phyloP scores from a whole-genome alignment of 2,329 filamentous ascomycete genomes.

The Ceratocystis eucalypticola region DNA sequence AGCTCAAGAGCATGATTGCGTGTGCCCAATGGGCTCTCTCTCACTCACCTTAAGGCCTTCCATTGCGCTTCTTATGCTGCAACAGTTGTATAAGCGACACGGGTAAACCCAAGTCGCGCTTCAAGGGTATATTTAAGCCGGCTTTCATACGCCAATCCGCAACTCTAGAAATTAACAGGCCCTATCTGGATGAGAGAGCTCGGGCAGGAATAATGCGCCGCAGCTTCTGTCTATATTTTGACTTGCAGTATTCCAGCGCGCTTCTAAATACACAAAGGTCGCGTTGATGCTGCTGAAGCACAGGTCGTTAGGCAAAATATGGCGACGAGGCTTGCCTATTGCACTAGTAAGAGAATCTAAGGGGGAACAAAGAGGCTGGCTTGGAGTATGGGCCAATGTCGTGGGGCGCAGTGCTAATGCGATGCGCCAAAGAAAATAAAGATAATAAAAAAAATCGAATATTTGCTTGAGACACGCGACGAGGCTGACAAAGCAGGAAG shows the following conservation, averaged over 20 bases:
- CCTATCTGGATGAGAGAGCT: not conserved
- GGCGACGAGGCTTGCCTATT: not conserved
- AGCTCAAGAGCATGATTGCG: not conserved
- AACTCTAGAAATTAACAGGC: not conserved
- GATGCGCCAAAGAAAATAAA: not conserved
- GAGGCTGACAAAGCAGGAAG: constrained; percentile 11
- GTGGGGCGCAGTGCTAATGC: not conserved
- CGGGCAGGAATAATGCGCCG: not conserved
- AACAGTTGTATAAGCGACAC: constrained; percentile 9
- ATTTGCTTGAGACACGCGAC: constrained; percentile 10
- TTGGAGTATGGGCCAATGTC: no score
- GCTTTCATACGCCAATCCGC: not conserved
- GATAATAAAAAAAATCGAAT: constrained; percentile 9
- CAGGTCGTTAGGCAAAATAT: not conserved
- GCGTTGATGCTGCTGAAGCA: constrained; percentile 5
- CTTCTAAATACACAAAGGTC: not conserved
- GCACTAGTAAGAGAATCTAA: not conserved
- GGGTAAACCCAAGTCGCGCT: not conserved
- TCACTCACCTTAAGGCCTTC: constrained; percentile 16
- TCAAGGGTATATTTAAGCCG: not conserved
- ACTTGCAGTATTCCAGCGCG: not conserved
- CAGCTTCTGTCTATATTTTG: not conserved
- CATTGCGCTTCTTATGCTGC: constrained; percentile 15
- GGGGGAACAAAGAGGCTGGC: not conserved
- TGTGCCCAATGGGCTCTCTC: not conserved